Evolutionary conservation across 1,139 yeast genomes (phyloP), one percentile per base, ranked within the genome.

Genomic region (Nakaseomyces bracarensis): DNA sequence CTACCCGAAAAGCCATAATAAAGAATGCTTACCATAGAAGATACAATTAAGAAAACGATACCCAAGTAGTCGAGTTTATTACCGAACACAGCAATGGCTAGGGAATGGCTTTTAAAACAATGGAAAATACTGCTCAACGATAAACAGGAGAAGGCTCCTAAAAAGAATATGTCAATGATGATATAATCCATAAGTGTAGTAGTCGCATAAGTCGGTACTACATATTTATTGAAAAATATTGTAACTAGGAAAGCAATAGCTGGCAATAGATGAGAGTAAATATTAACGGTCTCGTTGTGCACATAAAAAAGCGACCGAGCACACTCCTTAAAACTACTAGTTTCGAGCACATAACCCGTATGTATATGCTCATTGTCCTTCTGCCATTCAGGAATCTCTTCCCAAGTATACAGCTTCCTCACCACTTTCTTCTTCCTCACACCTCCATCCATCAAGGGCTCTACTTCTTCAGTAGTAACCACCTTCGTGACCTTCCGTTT

Each of bases 1-100:
- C 63, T 60, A 52, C 83, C 87, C 48, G 71, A 65, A 44, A 77
- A 75, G 1, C 89, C 81, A 60, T 82, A 85, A 50, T 75, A 70
- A 13, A 84, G 67, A 4, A 86, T 69, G 7, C 94, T 82, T 2
- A 80, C 67, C 69, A 84, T 74, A 0, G 95, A 85, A 26, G 85
- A 71, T 1, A 82, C 76, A 44, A 86, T 85, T 46, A 87, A 67
- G 3, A 82, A 69, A 10, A 86, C 82, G 38, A 87, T 87, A 0
- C 96, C 97, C 44, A 87, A 72, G 55, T 87, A 89, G 60, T 87
- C 97, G 45, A 86, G 68, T 52, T 80, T 83, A 58, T 86, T 85
- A 2, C 95, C 95, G 44, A 79, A 66, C 34, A 68, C 66, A 30
- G 82, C 70, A 7, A 84, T 75, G 21, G 55, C 51, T 22, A 66